Evolutionary conservation across 768 basidiomycete genomes (phyloP).

Genomic region (Asterophora lycoperdoides): DNA sequence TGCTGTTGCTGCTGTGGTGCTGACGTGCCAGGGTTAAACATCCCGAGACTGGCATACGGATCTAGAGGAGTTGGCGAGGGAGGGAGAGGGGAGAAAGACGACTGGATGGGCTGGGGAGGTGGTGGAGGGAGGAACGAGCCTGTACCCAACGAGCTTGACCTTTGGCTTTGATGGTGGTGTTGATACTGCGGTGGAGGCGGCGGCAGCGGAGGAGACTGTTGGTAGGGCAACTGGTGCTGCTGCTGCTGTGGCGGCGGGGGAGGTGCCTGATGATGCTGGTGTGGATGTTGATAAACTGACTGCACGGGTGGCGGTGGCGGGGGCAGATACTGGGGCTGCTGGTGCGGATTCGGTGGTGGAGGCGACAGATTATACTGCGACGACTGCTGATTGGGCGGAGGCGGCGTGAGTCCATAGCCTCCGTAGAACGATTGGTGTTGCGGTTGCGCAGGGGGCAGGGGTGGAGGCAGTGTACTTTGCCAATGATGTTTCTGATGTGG

Average conservation of each 20-base stretch:
- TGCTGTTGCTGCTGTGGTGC: slow-evolving; percentile 5
- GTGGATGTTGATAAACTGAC: slow-evolving; percentile 15
- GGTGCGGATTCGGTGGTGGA: slow-evolving; percentile 18
- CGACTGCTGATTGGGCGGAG: slow-evolving; percentile 15
- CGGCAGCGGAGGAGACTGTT: slow-evolving; percentile 18
- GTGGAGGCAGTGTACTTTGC: no score
- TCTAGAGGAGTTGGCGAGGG: slow-evolving; percentile 17
- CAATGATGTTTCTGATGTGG: slow-evolving; percentile 11
- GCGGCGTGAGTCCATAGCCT: slow-evolving; percentile 3
- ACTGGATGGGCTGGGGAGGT: slow-evolving; percentile 25
- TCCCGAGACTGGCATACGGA: slow-evolving; percentile 34
- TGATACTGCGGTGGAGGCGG: slow-evolving; percentile 17
- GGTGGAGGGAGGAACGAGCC: slow-evolving; percentile 29
- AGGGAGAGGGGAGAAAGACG: slow-evolving; percentile 19
- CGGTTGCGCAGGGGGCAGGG: no score
- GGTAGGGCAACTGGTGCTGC: slow-evolving; percentile 15
- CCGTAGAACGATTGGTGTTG: no score
- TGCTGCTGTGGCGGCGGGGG: slow-evolving; percentile 17
- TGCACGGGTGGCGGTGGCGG: slow-evolving; percentile 9
- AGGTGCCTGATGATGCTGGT: slow-evolving; percentile 3
- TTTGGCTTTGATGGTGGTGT: slow-evolving; percentile 20
- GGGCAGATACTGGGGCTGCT: slow-evolving; percentile 18
- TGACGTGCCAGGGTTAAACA: slow-evolving; percentile 24
- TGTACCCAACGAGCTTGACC: no score
- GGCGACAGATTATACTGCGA: slow-evolving; percentile 18